phyloP scores from a whole-genome alignment of 257 asterid genomes.

The Linaria vulgaris region DNA sequence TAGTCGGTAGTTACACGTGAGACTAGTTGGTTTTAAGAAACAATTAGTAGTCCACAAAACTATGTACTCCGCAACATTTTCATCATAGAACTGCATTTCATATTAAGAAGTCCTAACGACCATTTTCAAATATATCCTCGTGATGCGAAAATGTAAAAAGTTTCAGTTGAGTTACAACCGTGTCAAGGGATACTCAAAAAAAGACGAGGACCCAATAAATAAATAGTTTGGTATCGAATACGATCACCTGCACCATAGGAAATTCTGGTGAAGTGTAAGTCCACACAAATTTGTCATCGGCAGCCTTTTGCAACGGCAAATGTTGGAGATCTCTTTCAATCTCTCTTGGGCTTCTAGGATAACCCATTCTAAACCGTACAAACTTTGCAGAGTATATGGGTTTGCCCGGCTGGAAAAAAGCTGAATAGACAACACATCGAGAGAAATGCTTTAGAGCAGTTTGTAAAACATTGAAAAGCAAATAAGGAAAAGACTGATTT shows the following conservation, averaged over 20 bases:
- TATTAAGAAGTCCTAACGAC: no score
- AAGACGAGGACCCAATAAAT: background rate
- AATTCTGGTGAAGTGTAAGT: constrained; percentile 68
- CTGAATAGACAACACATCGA: constrained; percentile 46
- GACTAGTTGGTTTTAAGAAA: background rate
- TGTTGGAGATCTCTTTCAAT: constrained; percentile 26
- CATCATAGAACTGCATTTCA: no score
- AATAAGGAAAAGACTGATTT: constrained; percentile 15
- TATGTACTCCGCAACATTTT: no score
- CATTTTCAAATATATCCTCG: no score
- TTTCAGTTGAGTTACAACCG: no score
- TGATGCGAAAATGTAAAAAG: no score
- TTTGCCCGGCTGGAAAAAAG: constrained; percentile 58
- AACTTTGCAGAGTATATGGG: constrained; percentile 77
- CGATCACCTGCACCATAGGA: constrained; percentile 65
- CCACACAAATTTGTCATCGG: constrained; percentile 80
- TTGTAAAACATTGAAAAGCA: constrained; percentile 7
- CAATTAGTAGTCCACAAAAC: no score
- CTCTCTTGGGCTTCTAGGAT: constrained; percentile 43
- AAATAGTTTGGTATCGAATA: constrained; percentile 1
- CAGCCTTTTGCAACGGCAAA: constrained; percentile 44
- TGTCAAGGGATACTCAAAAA: no score
- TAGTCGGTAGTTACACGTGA: background rate
- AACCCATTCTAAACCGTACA: constrained; percentile 69
- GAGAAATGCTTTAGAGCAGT: no score